Evolutionary conservation across 495 filamentous ascomycete species (phyloP), one percentile per base, ranked within the genome.

Genomic region (Trichoderma erinaceum): DNA sequence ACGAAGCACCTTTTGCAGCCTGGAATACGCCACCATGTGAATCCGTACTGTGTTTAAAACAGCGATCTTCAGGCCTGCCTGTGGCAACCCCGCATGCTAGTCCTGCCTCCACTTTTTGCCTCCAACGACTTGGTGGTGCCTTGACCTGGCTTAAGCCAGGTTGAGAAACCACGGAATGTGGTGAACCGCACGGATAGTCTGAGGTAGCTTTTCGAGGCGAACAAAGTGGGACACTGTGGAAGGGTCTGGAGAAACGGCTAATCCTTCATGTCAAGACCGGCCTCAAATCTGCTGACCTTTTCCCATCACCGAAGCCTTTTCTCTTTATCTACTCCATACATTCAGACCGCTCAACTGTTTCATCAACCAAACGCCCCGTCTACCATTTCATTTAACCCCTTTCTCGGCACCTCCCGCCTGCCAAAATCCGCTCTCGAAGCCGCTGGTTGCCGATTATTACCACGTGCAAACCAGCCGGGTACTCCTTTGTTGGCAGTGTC

Each of bases 221-320:
- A 61, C 56, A 29, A 61, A 61, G 56, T 61, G 56, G 56, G 56
- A 61, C 56, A 21, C 25, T 32, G 56, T 61, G 56, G 56, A 61
- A 61, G 56, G 25, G 56, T 18, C 23, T 32, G 56, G 56, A 61
- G 56, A 61, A 38, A 32, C 56, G 56, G 56, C 27, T 61, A 29
- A 61, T 61, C 56, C 25, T 61, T 23, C 56, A 29, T 61, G 56
- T 61, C 56, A 7, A 61, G 25, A 21, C 56, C 56, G 27, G 23
- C 56, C 13, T 61, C 25, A 18, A 32, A 61, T 61, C 56, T 61
- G 56, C 56, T 61, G 56, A 61, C 56, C 56, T 61, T 61, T 61
- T 61, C 16, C 56, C 56, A 29, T 61, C 56, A 11, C 3, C 11
- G 29, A 32, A 12, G 13, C 13, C 25, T 61, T 2, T 23, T 52